Evolutionary conservation across 768 basidiomycete species (phyloP).

Genomic region (Favolaschia claudopus): DNA sequence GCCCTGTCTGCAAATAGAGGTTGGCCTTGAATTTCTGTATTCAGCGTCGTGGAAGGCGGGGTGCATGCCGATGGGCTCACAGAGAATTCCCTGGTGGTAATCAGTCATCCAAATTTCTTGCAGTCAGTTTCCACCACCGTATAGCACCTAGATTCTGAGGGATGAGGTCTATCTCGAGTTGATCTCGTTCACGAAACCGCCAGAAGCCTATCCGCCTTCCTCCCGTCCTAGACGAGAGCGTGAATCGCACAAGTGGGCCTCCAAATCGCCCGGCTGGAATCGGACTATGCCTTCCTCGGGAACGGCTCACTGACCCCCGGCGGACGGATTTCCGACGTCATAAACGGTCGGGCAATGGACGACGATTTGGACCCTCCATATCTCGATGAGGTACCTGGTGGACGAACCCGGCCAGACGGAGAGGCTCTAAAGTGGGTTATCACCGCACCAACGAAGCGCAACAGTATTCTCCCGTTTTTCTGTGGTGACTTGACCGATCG

Average conservation of each 20-base stretch:
- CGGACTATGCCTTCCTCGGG: conserved; percentile 70
- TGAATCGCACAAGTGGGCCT: conserved; percentile 60
- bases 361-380: conserved; percentile 55
- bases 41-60: conserved; percentile 72
- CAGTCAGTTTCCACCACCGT: not conserved
- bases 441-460: conserved; percentile 41
- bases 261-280: conserved; percentile 69
- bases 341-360: conserved; percentile 57
- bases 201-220: conserved; percentile 58
- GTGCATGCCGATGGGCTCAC: conserved; percentile 70
- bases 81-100: conserved; percentile 69
- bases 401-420: conserved; percentile 65
- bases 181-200: conserved; percentile 67
- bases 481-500: conserved; percentile 78
- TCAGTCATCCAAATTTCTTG: conserved; percentile 17
- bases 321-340: conserved; percentile 52
- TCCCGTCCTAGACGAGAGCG: conserved; percentile 54
- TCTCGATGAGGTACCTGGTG: conserved; percentile 54
- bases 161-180: conserved; percentile 75
- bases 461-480: conserved; percentile 67
- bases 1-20: not conserved
- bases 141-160: conserved; percentile 49
- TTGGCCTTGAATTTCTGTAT: not conserved
- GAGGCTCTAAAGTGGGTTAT: conserved; percentile 66
- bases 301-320: conserved; percentile 43